Percentiles rank a stretch among this genome's conserved stretches.
These are phyloP conservation scores for Globisporangium yorkense DNA, from an alignment of 352 stramenopile species.

Conservation along the genomic window DNA sequence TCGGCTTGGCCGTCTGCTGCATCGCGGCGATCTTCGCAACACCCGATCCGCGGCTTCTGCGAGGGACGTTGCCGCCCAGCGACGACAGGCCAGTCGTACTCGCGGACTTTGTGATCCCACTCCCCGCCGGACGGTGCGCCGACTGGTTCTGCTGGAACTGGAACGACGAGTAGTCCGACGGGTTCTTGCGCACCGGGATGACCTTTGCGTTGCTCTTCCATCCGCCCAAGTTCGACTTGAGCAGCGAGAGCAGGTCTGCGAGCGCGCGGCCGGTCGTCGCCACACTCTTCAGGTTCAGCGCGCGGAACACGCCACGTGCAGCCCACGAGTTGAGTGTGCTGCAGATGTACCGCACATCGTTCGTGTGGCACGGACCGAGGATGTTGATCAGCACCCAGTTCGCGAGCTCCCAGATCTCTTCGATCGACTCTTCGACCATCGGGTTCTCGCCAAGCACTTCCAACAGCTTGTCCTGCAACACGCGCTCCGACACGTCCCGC, in stretches of 20 bases:
- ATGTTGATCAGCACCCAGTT: slow-evolving; percentile 94
- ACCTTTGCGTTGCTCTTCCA: slow-evolving; percentile 83
- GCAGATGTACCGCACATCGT: slow-evolving; percentile 93
- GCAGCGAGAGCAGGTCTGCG: slow-evolving; percentile 59
- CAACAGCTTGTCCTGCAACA: slow-evolving; percentile 79
- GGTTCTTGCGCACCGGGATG: slow-evolving; percentile 76
- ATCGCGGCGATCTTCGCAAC: slow-evolving; percentile 80
- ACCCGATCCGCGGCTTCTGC: slow-evolving; percentile 72
- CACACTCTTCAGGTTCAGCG: slow-evolving; percentile 70
- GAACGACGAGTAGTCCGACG: slow-evolving; percentile 80
- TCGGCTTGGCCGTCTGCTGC: slow-evolving; percentile 65
- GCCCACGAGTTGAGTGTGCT: slow-evolving; percentile 78
- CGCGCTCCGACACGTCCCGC: slow-evolving; percentile 53
- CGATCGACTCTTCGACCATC: slow-evolving; percentile 90
- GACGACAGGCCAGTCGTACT: slow-evolving; percentile 84
- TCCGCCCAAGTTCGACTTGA: slow-evolving; percentile 53
- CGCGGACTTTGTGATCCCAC: slow-evolving; percentile 80
- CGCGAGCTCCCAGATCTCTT: slow-evolving; percentile 96
- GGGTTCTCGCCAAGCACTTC: slow-evolving; percentile 68
- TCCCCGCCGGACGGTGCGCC: slow-evolving; percentile 29
- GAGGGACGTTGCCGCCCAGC: slow-evolving; percentile 62
- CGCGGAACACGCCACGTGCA: slow-evolving; percentile 69
- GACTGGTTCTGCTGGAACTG: slow-evolving; percentile 68
- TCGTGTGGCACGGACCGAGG: slow-evolving; percentile 91
- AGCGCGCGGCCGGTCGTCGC: slow-evolving; percentile 56